Evolutionary conservation across 768 basidiomycete species (phyloP).

Genomic region (Podaxis rugospora): DNA sequence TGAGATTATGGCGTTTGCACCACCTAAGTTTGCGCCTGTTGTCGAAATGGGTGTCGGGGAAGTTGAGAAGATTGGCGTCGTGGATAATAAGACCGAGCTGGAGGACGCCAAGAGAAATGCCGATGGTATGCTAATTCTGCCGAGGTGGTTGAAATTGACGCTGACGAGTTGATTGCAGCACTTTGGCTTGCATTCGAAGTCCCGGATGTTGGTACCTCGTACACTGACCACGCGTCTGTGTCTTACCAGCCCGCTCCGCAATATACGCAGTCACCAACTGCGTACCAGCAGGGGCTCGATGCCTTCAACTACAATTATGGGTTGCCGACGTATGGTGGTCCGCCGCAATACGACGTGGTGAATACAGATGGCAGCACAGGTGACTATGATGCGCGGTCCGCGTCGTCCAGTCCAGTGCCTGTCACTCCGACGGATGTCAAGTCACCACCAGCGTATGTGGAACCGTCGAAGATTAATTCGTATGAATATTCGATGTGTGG

Average conservation of each 20-base stretch:
- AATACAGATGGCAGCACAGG: neutral
- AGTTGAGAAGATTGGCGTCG: neutral
- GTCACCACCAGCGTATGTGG: neutral
- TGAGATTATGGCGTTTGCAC: neutral
- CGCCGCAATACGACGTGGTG: neutral
- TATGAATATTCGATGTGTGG: conserved; percentile 3
- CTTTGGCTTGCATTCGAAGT: neutral
- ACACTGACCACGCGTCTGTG: neutral
- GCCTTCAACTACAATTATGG: neutral
- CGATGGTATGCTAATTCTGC: neutral
- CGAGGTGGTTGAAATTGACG: neutral
- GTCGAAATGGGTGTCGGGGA: neutral
- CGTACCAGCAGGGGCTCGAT: neutral
- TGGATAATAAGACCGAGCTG: neutral
- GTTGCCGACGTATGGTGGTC: neutral
- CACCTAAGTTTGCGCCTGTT: neutral
- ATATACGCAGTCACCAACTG: neutral
- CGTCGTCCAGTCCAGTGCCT: conserved; percentile 6
- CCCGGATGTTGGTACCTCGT: neutral
- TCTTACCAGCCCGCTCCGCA: neutral
- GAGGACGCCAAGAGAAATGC: neutral
- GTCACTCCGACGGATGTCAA: conserved; percentile 2
- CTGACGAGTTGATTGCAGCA: neutral
- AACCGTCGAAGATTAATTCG: conserved; percentile 4
- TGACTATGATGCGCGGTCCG: neutral